A percentile compares a stretch with the other conserved stretches of the same genome.
Conservation (phyloP, 768 basidiomycete genomes). For the Suillus paluster region DNA sequence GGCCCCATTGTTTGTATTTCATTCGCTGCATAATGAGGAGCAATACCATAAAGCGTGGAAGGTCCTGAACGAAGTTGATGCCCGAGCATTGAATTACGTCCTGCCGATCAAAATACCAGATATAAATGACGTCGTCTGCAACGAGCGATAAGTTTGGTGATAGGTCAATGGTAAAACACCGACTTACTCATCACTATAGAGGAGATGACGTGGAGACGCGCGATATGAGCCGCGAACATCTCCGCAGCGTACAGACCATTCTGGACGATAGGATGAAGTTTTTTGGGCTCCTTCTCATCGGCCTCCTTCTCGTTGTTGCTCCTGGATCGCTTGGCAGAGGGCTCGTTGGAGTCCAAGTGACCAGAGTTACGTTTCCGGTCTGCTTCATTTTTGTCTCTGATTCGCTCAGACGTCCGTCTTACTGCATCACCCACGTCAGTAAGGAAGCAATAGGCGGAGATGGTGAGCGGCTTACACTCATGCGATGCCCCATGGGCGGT, state of each 20-base stretch:
- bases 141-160: not conserved
- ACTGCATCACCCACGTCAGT: not conserved
- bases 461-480: not conserved
- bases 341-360: not conserved
- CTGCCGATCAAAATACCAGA: slow-evolving; percentile 7
- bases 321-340: not conserved
- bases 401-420: not conserved
- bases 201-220: slow-evolving; percentile 1
- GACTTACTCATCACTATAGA: not conserved
- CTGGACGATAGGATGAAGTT: not conserved
- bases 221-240: slow-evolving; percentile 8
- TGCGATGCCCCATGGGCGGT: not conserved
- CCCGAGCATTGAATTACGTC: slow-evolving; percentile 10
- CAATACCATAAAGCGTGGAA: slow-evolving; percentile 13
- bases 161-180: not conserved
- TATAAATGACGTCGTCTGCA: slow-evolving; percentile 3
- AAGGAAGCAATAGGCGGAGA: not conserved
- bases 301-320: not conserved
- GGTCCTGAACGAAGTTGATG: slow-evolving; percentile 18
- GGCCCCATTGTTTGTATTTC: slow-evolving; percentile 13
- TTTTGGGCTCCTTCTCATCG: not conserved
- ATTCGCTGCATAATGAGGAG: slow-evolving; percentile 18
- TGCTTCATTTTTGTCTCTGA: no score
- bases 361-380: not conserved
- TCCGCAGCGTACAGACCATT: slow-evolving; percentile 5